Conservation (phyloP, 1,284 basidiomycete species). For the Termitomyces sp. region DNA sequence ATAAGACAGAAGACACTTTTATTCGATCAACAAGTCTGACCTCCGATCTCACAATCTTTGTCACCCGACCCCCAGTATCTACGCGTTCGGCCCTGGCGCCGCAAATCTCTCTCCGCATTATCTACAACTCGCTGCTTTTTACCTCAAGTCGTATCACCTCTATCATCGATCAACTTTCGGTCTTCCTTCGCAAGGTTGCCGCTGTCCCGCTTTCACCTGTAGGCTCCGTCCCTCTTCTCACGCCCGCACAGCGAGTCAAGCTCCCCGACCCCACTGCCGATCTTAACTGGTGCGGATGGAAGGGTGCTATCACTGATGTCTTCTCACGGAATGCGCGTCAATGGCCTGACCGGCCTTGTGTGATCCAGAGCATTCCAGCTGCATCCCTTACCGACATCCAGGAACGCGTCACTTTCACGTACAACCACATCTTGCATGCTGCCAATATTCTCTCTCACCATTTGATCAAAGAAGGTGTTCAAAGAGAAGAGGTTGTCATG, state of each 20-base stretch:
- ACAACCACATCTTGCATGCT: conserved; percentile 78
- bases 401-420: conserved; percentile 66
- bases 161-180: conserved; percentile 84
- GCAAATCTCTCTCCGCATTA: conserved; percentile 76
- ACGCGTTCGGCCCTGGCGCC: conserved; percentile 72
- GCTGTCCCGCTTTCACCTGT: conserved; percentile 57
- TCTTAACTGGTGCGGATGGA: conserved; percentile 96
- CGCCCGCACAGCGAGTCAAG: conserved; percentile 61
- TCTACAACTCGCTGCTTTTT: conserved; percentile 96
- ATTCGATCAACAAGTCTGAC: conserved; percentile 79
- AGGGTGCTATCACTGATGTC: conserved; percentile 92
- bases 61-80: conserved; percentile 63
- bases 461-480: conserved; percentile 78
- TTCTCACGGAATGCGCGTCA: conserved; percentile 80
- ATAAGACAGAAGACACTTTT: conserved; percentile 68
- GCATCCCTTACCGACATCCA: conserved; percentile 41
- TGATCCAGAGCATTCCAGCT: conserved; percentile 71
- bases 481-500: conserved; percentile 96
- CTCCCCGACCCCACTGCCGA: conserved; percentile 87
- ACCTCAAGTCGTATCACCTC: conserved; percentile 72
- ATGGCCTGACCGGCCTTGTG: conserved; percentile 78
- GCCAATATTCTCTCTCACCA: conserved; percentile 92
- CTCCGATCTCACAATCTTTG: conserved; percentile 87
- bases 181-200: conserved; percentile 73
- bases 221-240: conserved; percentile 79